A percentile compares a stretch with the other conserved stretches of the same genome.
Conservation (phyloP, 177 flowering plant genomes). For the Vitis hybrid region DNA sequence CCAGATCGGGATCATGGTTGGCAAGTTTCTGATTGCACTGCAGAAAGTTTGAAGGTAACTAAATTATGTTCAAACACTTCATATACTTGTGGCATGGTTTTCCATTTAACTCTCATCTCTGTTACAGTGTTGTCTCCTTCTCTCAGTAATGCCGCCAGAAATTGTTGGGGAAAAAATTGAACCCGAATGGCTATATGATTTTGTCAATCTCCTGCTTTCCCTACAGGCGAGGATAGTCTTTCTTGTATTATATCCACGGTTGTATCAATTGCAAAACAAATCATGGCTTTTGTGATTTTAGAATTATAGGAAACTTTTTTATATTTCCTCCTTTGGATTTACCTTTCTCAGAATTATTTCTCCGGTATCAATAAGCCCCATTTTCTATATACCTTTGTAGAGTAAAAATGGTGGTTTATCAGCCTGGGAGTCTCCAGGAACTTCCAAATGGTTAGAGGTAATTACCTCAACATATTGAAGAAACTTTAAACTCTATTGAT, state of each 20-base stretch:
- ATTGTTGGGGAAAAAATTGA: slow-evolving; percentile 20
- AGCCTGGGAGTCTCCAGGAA: background rate
- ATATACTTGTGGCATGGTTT: background rate
- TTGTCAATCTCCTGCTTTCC: slow-evolving; percentile 17
- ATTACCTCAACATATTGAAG: too few relatives aligned
- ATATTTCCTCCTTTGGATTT: background rate
- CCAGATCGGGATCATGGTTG: slow-evolving; percentile 27
- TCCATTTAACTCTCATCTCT: background rate
- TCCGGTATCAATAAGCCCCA: too few relatives aligned
- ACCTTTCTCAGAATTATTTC: too few relatives aligned
- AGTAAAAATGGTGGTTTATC: slow-evolving; percentile 28
- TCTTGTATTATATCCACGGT: too few relatives aligned
- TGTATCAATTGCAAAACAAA: too few relatives aligned
- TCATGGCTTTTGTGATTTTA: too few relatives aligned
- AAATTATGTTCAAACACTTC: background rate
- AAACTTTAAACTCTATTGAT: too few relatives aligned
- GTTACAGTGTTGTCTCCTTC: slow-evolving; percentile 29
- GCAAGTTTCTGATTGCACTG: slow-evolving; percentile 45
- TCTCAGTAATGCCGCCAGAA: background rate
- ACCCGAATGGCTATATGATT: slow-evolving; percentile 16
- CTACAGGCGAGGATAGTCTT: slow-evolving; percentile 13
- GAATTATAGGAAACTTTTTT: background rate
- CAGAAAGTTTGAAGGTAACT: slow-evolving; percentile 38
- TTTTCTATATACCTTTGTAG: background rate
- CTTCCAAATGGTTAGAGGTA: slow-evolving; percentile 25